Evolutionary conservation across 2,329 filamentous ascomycete genomes (phyloP).

Genomic region (Ceratocystis albifundus): DNA sequence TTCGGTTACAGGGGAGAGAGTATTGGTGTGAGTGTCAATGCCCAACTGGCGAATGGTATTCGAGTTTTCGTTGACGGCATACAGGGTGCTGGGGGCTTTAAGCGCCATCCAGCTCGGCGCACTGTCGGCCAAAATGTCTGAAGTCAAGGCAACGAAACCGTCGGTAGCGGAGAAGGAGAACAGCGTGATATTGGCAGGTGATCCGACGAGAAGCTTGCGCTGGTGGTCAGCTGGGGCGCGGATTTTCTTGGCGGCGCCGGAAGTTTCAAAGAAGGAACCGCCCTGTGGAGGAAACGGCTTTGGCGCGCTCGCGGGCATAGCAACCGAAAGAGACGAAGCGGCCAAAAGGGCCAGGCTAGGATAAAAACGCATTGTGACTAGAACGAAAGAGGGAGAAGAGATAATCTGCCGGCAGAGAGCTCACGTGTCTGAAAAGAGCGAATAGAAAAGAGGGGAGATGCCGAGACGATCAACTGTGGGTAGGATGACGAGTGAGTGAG

Average conservation of each 20-base stretch:
- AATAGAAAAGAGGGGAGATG: no score
- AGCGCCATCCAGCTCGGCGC: conserved; percentile 39
- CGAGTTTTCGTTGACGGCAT: conserved; percentile 40
- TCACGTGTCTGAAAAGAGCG: background rate
- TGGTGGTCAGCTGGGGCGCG: background rate
- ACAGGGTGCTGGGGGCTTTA: conserved; percentile 33
- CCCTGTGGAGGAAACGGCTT: background rate
- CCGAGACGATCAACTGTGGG: background rate
- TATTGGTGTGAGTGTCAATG: conserved; percentile 29
- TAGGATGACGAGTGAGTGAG: background rate
- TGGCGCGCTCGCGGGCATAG: background rate
- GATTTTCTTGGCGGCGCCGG: conserved; percentile 1
- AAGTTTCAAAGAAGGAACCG: conserved; percentile 10
- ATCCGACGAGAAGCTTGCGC: conserved; percentile 34
- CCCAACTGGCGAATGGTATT: conserved; percentile 33
- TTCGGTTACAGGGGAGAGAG: conserved; percentile 30
- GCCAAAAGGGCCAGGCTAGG: background rate
- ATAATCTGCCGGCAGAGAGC: background rate
- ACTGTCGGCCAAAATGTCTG: conserved; percentile 28
- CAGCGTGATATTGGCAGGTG: conserved; percentile 34
- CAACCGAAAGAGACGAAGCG: background rate
- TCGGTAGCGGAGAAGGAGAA: conserved; percentile 28
- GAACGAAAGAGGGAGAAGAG: background rate
- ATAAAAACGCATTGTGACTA: background rate
- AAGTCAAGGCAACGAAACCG: conserved; percentile 33